Percentiles rank a stretch among this genome's conserved stretches.
These are phyloP conservation scores for Aspergillus unguis DNA, from an alignment of 2,329 filamentous ascomycete genomes.

Conservation along the genomic window DNA sequence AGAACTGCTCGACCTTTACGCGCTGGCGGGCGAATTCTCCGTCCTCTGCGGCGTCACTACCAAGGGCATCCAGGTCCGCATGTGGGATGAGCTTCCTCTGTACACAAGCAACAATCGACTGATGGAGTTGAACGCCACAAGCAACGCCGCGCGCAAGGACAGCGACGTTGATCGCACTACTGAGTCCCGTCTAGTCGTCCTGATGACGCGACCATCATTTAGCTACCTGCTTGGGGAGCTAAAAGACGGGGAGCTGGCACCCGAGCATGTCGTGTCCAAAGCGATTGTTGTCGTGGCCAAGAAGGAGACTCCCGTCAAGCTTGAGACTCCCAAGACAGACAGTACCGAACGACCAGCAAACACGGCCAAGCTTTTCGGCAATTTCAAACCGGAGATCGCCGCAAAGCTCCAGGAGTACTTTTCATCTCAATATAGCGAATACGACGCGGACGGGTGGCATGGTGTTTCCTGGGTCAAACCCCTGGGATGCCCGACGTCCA, in stretches of 20 bases:
- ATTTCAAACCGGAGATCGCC: background rate
- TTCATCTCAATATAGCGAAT: background rate
- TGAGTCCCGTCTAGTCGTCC: background rate
- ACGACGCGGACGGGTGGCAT: background rate
- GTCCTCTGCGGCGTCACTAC: background rate
- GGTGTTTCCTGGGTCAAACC: background rate
- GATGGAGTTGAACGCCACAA: background rate
- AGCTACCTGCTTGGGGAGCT: background rate
- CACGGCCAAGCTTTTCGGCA: background rate
- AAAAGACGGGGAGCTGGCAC: background rate
- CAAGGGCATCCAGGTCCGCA: background rate
- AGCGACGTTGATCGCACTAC: background rate
- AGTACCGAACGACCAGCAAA: background rate
- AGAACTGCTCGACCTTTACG: background rate
- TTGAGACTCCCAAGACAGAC: background rate
- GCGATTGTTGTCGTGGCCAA: background rate
- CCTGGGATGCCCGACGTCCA: background rate
- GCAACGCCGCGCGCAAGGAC: background rate
- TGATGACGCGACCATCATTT: background rate
- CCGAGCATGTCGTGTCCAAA: background rate
- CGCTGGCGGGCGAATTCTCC: background rate
- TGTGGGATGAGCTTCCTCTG: background rate
- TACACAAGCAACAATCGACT: background rate
- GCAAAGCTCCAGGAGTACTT: background rate
- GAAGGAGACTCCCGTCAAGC: background rate